Percentiles rank a stretch among this genome's conserved stretches.
Conservation (phyloP, 2,329 filamentous ascomycete genomes). For the Lachnum nothofagi region DNA sequence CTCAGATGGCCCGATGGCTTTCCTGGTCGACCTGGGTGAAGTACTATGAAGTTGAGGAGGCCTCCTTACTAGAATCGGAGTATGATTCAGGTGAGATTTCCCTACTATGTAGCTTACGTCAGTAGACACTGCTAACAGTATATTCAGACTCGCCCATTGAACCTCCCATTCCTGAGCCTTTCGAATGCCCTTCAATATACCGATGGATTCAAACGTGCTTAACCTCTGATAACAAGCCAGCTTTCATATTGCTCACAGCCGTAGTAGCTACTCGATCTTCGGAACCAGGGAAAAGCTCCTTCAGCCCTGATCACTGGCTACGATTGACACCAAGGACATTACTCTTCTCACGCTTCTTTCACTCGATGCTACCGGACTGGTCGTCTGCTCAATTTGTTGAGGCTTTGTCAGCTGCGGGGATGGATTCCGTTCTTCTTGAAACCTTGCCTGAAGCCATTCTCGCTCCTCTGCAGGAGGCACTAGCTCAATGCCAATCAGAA, state of each 20-base stretch:
- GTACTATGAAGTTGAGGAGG: conserved; percentile 58
- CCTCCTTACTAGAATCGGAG: conserved; percentile 44
- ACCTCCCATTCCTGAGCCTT: conserved; percentile 42
- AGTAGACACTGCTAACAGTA: conserved; percentile 6
- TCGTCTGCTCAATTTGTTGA: conserved; percentile 63
- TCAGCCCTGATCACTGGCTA: conserved; percentile 24
- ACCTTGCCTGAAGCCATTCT: conserved; percentile 82
- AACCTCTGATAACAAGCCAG: conserved; percentile 28
- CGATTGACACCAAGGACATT: conserved; percentile 58
- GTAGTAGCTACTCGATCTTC: conserved; percentile 35
- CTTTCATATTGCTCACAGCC: conserved; percentile 48
- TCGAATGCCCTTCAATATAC: conserved; percentile 55
- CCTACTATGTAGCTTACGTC: neutral
- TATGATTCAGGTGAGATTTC: conserved; percentile 48
- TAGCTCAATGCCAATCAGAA: conserved; percentile 75
- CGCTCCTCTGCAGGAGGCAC: conserved; percentile 74
- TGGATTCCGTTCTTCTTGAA: conserved; percentile 65
- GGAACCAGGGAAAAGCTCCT: conserved; percentile 11
- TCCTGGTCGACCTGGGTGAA: conserved; percentile 62
- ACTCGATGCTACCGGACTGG: conserved; percentile 46
- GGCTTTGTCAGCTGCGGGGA: conserved; percentile 64
- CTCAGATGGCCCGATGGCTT: conserved; percentile 78
- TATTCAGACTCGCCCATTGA: conserved; percentile 15
- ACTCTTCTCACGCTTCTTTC: conserved; percentile 65
- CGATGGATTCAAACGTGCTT: conserved; percentile 45